Evolutionary conservation across 768 basidiomycete genomes (phyloP).

Genomic region (Tylopilus sp.): DNA sequence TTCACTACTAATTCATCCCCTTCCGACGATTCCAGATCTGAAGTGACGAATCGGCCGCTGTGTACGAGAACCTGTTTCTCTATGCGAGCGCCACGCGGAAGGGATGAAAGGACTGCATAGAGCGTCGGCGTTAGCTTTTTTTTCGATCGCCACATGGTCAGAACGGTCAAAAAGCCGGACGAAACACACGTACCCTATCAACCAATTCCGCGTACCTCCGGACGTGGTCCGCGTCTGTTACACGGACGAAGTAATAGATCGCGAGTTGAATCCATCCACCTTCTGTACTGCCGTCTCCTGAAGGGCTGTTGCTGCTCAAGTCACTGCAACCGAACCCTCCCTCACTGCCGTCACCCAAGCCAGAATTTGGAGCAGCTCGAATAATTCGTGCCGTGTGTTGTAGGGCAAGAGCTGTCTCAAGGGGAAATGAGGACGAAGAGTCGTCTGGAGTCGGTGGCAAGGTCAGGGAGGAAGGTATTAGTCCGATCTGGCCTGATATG

Average conservation of each 20-base stretch:
- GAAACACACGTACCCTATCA: constrained; percentile 17
- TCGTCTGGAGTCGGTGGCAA: constrained; percentile 54
- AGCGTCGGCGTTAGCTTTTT: constrained; percentile 40
- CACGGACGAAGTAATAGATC: constrained; percentile 69
- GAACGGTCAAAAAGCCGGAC: background rate
- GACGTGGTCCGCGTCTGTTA: constrained; percentile 37
- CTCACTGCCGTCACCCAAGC: constrained; percentile 29
- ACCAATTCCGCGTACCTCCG: constrained; percentile 36
- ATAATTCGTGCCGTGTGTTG: constrained; percentile 79
- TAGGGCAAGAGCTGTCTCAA: constrained; percentile 69
- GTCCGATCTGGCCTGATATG: constrained; percentile 92
- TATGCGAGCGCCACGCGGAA: constrained; percentile 69
- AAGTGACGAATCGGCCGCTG: constrained; percentile 52
- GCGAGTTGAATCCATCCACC: constrained; percentile 56
- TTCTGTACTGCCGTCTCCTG: constrained; percentile 16
- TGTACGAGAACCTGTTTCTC: constrained; percentile 78
- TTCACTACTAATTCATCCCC: constrained; percentile 37
- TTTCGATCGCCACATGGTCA: background rate
- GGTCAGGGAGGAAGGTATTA: constrained; percentile 70
- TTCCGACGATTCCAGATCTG: constrained; percentile 29
- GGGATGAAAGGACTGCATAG: constrained; percentile 56
- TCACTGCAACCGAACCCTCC: constrained; percentile 27
- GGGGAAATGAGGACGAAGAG: constrained; percentile 39
- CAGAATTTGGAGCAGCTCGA: constrained; percentile 48
- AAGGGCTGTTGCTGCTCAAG: constrained; percentile 30